These are phyloP conservation scores for Botryotinia calthae DNA, from an alignment of 2,329 filamentous ascomycete genomes.

Conservation along the genomic window DNA sequence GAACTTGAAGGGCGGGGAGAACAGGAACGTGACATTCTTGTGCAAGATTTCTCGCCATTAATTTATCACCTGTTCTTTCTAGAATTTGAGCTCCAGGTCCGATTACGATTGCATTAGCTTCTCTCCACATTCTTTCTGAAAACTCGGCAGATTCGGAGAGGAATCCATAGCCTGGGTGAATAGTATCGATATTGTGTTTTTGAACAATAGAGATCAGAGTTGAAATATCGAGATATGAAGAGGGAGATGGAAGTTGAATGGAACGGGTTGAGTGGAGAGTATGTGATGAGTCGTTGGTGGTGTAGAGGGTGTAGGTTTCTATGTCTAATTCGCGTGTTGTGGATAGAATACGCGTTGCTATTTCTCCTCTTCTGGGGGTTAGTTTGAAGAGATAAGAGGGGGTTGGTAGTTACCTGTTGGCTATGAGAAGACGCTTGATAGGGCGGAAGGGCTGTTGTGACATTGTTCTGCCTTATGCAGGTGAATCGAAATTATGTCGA, in stretches of 20 bases:
- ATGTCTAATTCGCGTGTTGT: constrained; percentile 57
- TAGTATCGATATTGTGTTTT: constrained; percentile 55
- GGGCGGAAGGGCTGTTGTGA: constrained; percentile 25
- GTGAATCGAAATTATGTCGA: neutral
- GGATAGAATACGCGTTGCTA: constrained; percentile 58
- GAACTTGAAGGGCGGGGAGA: constrained; percentile 66
- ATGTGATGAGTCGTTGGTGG: constrained; percentile 54
- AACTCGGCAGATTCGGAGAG: constrained; percentile 69
- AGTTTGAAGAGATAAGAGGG: neutral
- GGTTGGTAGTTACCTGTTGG: constrained; percentile 46
- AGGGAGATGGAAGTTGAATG: constrained; percentile 49
- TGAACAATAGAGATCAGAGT: constrained; percentile 48
- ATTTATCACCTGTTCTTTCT: constrained; percentile 43
- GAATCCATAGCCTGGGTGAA: constrained; percentile 72
- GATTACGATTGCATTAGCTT: constrained; percentile 67
- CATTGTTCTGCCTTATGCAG: neutral
- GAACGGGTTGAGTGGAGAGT: constrained; percentile 50
- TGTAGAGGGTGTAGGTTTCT: constrained; percentile 56
- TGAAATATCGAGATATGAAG: constrained; percentile 52
- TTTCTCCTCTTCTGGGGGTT: constrained; percentile 53
- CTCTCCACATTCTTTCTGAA: constrained; percentile 62
- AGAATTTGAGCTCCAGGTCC: constrained; percentile 53
- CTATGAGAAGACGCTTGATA: constrained; percentile 52
- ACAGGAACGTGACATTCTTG: constrained; percentile 64
- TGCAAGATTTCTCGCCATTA: constrained; percentile 62